Percentiles rank a stretch among this genome's conserved stretches.
phyloP scores from a whole-genome alignment of 768 basidiomycete species.

The Mycena metata region DNA sequence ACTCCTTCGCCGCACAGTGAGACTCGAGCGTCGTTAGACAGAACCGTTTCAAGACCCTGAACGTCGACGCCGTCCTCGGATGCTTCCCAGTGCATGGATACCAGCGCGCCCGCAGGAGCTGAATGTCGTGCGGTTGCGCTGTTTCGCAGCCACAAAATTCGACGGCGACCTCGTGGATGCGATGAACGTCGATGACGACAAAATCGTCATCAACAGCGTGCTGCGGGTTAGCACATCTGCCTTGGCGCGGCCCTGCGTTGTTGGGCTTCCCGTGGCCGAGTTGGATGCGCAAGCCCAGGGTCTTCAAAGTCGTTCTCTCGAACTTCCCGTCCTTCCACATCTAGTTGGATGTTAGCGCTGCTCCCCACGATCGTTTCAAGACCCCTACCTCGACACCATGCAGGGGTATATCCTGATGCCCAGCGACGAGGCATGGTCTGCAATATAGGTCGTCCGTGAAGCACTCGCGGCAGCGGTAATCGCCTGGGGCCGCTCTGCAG shows the following conservation, averaged over 20 bases:
- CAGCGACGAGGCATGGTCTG: conserved; percentile 28
- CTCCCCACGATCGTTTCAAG: neutral
- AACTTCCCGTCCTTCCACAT: conserved; percentile 33
- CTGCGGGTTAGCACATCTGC: neutral
- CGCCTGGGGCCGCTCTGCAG: neutral
- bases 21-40: conserved; percentile 7
- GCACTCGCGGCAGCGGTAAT: conserved; percentile 36
- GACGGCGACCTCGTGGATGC: conserved; percentile 28
- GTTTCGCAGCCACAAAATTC: conserved; percentile 35
- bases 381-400: conserved; percentile 33
- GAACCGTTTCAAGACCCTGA: neutral
- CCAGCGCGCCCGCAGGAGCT: conserved; percentile 24
- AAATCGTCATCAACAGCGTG: conserved; percentile 22
- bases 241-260: neutral
- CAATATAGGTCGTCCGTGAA: conserved; percentile 33
- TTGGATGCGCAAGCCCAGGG: conserved; percentile 38
- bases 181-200: conserved; percentile 17
- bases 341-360: conserved; percentile 7
- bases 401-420: conserved; percentile 29
- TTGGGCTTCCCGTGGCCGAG: conserved; percentile 23
- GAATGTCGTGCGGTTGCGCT: conserved; percentile 19
- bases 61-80: conserved; percentile 11
- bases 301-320: conserved; percentile 24
- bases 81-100: conserved; percentile 27
- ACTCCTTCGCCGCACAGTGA: neutral